These are phyloP conservation scores for Aspergillus homomorphus DNA, from an alignment of 495 filamentous ascomycete species.

Conservation along the genomic window DNA sequence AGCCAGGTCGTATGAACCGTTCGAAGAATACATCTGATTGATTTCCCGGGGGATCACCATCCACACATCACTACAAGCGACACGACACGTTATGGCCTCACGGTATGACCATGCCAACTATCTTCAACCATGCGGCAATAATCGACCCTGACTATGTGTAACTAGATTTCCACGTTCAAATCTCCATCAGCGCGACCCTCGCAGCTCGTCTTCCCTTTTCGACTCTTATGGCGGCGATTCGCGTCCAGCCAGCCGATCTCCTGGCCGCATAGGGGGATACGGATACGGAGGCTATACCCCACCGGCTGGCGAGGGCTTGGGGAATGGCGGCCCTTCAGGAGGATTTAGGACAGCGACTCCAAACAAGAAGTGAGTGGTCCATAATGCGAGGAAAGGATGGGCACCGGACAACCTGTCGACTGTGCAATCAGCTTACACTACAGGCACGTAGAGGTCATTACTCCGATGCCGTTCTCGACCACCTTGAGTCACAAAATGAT, in stretches of 20 bases:
- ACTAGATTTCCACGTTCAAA: constrained; percentile 52
- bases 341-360: constrained; percentile 71
- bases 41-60: no score
- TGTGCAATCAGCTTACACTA: constrained; percentile 11
- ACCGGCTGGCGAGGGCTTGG: constrained; percentile 42
- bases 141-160: neutral
- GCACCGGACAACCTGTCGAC: no score
- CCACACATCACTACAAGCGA: neutral
- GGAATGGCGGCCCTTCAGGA: constrained; percentile 31
- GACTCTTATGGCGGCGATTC: constrained; percentile 71
- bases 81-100: constrained; percentile 27
- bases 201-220: constrained; percentile 80
- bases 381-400: neutral
- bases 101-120: constrained; percentile 20
- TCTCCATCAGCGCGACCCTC: constrained; percentile 70
- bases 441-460: constrained; percentile 71
- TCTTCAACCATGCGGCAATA: neutral
- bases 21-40: neutral
- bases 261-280: constrained; percentile 47
- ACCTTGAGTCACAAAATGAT: constrained; percentile 95
- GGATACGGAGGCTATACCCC: constrained; percentile 55
- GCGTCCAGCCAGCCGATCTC: constrained; percentile 49
- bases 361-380: constrained; percentile 63
- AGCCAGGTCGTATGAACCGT: neutral
- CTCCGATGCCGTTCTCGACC: constrained; percentile 85